Evolutionary conservation across 768 basidiomycete genomes (phyloP).

Genomic region (Rubroboletus satanas): DNA sequence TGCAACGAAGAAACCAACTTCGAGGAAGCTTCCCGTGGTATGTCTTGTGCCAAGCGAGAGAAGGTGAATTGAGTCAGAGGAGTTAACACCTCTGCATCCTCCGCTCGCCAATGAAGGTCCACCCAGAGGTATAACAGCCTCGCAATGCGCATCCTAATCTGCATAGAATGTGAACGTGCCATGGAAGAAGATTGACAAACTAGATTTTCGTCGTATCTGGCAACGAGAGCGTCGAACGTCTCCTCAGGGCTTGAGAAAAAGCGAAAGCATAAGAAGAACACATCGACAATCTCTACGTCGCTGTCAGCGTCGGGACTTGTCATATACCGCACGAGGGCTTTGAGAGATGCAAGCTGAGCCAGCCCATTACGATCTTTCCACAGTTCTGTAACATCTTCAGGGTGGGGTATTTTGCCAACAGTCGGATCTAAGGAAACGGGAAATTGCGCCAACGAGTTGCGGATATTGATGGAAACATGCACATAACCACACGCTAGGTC

Average conservation of each 20-base stretch:
- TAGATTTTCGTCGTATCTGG: conserved; percentile 45
- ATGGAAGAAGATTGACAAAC: conserved; percentile 26
- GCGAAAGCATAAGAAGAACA: conserved; percentile 72
- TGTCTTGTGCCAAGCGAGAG: conserved; percentile 25
- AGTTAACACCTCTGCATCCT: conserved; percentile 41
- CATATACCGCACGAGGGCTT: conserved; percentile 43
- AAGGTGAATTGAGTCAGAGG: conserved; percentile 32
- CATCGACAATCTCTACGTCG: conserved; percentile 43
- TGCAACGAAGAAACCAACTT: conserved; percentile 31
- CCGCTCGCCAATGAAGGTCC: conserved; percentile 59
- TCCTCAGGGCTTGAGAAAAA: conserved; percentile 54
- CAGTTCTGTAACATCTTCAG: conserved; percentile 29
- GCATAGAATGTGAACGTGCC: conserved; percentile 40
- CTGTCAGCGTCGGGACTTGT: conserved; percentile 38
- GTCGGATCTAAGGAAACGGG: conserved; percentile 23
- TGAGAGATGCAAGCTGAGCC: conserved; percentile 35
- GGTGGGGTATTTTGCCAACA: conserved; percentile 30
- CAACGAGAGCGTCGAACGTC: conserved; percentile 42
- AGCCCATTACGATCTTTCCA: conserved; percentile 27
- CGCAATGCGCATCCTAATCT: conserved; percentile 55
- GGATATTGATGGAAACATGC: conserved; percentile 23
- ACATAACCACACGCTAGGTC: conserved; percentile 19
- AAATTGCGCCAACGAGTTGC: conserved; percentile 28
- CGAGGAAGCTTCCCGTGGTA: conserved; percentile 28
- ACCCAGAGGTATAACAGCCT: conserved; percentile 68